Percentiles rank a stretch among this genome's conserved stretches.
Evolutionary conservation across 1,284 basidiomycete genomes (phyloP).

Genomic region (Leccinum ponderosum): DNA sequence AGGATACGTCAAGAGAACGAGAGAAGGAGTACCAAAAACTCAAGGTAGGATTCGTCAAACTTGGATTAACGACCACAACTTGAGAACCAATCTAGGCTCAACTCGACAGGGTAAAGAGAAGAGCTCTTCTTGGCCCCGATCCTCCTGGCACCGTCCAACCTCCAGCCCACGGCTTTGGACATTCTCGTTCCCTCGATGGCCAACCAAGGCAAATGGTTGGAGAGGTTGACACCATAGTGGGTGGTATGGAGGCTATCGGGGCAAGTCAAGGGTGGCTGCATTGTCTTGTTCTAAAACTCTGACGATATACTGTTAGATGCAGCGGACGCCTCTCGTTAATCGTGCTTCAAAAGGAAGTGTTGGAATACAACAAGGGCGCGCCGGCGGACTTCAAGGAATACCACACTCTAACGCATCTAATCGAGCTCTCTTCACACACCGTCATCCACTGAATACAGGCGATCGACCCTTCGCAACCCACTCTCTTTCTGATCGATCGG

Average conservation of each 20-base stretch:
- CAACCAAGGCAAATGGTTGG: conserved; percentile 21
- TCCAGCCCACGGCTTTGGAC: conserved; percentile 12
- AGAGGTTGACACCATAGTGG: conserved; percentile 53
- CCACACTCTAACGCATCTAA: conserved; percentile 15
- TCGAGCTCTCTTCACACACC: conserved; percentile 22
- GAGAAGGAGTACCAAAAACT: conserved; percentile 87
- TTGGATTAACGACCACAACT: conserved; percentile 28
- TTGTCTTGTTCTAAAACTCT: not conserved
- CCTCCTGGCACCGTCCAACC: conserved; percentile 19
- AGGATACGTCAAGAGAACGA: conserved; percentile 70
- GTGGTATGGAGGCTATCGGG: conserved; percentile 69
- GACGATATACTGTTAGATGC: conserved; percentile 47
- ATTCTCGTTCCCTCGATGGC: conserved; percentile 20
- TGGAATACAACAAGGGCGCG: conserved; percentile 30
- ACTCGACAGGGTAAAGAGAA: conserved; percentile 81
- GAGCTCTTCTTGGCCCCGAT: conserved; percentile 55
- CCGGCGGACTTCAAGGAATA: conserved; percentile 16
- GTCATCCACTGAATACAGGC: conserved; percentile 26
- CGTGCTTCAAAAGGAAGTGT: conserved; percentile 41
- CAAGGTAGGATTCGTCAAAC: conserved; percentile 48
- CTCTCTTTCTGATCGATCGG: conserved; percentile 61
- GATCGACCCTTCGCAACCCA: conserved; percentile 43
- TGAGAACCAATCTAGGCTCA: conserved; percentile 47
- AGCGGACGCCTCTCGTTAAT: conserved; percentile 67
- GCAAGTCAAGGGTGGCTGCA: conserved; percentile 37